Percentiles rank a stretch among this genome's conserved stretches.
These are phyloP conservation scores for Echites panduratus DNA, from an alignment of 257 asterid genomes.

Conservation along the genomic window DNA sequence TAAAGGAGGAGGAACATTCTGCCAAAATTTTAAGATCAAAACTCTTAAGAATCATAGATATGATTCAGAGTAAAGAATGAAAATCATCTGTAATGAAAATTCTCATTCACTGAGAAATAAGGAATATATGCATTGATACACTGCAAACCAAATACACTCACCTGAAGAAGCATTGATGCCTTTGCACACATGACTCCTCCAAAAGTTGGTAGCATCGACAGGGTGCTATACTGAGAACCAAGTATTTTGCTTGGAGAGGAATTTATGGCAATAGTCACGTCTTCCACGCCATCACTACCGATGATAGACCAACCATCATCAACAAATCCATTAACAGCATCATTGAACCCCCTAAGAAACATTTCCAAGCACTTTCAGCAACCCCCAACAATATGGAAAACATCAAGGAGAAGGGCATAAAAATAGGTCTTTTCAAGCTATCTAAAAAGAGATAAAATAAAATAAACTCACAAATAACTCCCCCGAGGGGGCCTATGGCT, in stretches of 20 bases:
- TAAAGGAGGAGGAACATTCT: conserved; percentile 82
- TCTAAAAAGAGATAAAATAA: neutral
- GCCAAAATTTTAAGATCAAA: neutral
- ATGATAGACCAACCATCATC: conserved; percentile 93
- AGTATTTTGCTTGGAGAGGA: conserved; percentile 73
- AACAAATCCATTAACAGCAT: conserved; percentile 90
- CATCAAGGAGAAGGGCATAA: no score
- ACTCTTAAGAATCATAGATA: neutral
- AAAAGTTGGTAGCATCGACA: conserved; percentile 66
- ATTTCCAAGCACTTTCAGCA: conserved; percentile 1
- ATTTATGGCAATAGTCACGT: conserved; percentile 73
- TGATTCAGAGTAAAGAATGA: neutral
- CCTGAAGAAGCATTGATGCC: conserved; percentile 98
- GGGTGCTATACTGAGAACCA: conserved; percentile 56
- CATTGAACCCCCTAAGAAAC: conserved; percentile 76
- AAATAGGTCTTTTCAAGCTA: neutral
- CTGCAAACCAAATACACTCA: conserved; percentile 6
- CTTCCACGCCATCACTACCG: conserved; percentile 83
- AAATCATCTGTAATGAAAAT: neutral
- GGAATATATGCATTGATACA: neutral
- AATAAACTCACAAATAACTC: no score
- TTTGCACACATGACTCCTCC: conserved; percentile 94
- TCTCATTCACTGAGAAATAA: neutral
- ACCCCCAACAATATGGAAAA: neutral
- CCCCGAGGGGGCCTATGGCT: neutral